Base-by-base conservation (phyloP, 306 rosid species). In the Trifolium subterraneum region DNA sequence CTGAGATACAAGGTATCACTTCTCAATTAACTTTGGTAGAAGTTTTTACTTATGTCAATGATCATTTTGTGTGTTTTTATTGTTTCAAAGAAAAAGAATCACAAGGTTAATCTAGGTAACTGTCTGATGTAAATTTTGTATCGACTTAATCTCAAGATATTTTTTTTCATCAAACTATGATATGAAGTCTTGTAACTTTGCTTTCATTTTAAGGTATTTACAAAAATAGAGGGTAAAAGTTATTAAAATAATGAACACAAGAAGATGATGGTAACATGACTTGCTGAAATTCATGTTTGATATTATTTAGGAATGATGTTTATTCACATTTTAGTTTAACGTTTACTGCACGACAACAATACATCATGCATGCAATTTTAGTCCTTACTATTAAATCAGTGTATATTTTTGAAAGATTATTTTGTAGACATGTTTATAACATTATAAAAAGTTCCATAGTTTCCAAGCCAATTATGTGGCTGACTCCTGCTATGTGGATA, bases 61-160 rank as follows among this genome's bases (percentile, higher is more conserved):
- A 67, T 47, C 41, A 52, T 62, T n/a, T 54, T 54, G 15, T 44
- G 14, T 31, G 70, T 44, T 63, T 56, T 11, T 55, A 39, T 39
- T 39, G 10, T 23, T 35, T 23, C 64, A 16, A n/a, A 9, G 18
- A 47, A 23, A 15, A 18, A 23, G 31, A 41, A 62, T 42, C 23
- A 36, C 54, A 51, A 38, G 25, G 23, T 55, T 70, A 56, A 41
- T 42, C 20, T 76, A 54, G 5, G 47, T 65, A 41, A 72, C 18
- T 72, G 29, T 70, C 55, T 47, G 71, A 18, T 51, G 44, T 72
- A 64, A 64, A 9, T 19, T 63, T 68, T 74, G 13, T 65, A 64
- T 75, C 9, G 74, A 64, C 22, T 42, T 45, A 27, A n/a, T 62
- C 73, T 44, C 29, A 6, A 27, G 12, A 31, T 65, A 19, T 8